Evolutionary conservation across 768 basidiomycete species (phyloP), one percentile per base, ranked within the genome.

Genomic region (Naganishia vishniacii): DNA sequence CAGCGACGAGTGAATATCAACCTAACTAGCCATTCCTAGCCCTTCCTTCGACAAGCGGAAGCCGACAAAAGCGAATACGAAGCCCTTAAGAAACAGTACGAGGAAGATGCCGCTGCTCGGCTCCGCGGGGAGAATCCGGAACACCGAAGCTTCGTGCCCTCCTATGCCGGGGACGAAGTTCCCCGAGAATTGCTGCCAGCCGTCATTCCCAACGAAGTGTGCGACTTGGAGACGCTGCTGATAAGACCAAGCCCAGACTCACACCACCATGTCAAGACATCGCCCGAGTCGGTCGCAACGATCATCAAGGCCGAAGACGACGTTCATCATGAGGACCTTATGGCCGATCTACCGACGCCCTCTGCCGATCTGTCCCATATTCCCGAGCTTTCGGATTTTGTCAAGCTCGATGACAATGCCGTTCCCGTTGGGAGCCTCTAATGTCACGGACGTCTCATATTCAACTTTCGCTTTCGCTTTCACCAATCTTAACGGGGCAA

Each of bases 31-130:
- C n/a, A n/a, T 20, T 48, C 31, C 62, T 29, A 94, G 90, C 91
- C 92, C 0, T 95, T 90, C 81, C 81, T 95, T 44, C 87, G 88
- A 16, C 90, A 91, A 77, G 92, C 91, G 15, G 91, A 94, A 76
- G 87, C 89, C 74, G 91, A 94, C 82, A 94, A 94, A 80, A 85
- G 90, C 79, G 88, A 91, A 70, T 94, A 94, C 77, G 90, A 93
- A 73, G 83, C 85, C 34, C 88, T 90, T 37, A 82, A 89, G 47
- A 84, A 88, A 76, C 69, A 90, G 51, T 95, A 95, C 72, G 91
- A 95, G 75, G 88, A 91, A 71, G 75, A 77, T 42, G 68, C 73
- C 16, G 71, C 71, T 4, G 72, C 72, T 13, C 61, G 71, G 53
- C 69, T 70, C 13, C 64, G 72, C 28, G 73, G 74, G 6, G 73